A percentile compares a stretch with the other conserved stretches of the same genome.
These are phyloP conservation scores for Ophiostoma populinum DNA, from an alignment of 2,329 filamentous ascomycete species.

Conservation along the genomic window DNA sequence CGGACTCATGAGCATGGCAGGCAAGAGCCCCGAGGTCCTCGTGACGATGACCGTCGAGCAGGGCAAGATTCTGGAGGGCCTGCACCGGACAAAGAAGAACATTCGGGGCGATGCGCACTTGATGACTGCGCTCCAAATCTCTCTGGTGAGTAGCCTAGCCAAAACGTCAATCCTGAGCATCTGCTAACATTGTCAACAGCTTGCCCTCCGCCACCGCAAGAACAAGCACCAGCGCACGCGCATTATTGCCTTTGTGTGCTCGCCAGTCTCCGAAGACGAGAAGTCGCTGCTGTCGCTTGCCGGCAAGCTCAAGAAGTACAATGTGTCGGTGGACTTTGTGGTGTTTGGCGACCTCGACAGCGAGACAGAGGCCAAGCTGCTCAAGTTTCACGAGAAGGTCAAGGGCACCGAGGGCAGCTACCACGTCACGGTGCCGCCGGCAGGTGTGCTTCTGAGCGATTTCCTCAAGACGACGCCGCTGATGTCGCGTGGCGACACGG, in stretches of 20 bases:
- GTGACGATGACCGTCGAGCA: conserved; percentile 93
- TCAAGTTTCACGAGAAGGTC: conserved; percentile 83
- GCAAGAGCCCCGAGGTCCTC: conserved; percentile 90
- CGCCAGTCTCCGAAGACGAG: conserved; percentile 74
- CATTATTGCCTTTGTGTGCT: conserved; percentile 94
- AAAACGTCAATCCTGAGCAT: background rate
- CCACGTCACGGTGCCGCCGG: conserved; percentile 77
- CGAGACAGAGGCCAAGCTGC: conserved; percentile 76
- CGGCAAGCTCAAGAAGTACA: conserved; percentile 98
- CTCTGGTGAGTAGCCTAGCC: conserved; percentile 53
- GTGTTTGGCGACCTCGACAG: conserved; percentile 89
- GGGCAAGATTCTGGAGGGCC: conserved; percentile 81
- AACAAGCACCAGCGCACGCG: conserved; percentile 95
- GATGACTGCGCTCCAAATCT: conserved; percentile 87
- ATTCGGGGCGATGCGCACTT: conserved; percentile 80
- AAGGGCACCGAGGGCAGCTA: conserved; percentile 85
- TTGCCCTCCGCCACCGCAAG: conserved; percentile 92
- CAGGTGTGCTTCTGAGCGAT: conserved; percentile 82
- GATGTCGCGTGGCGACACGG: conserved; percentile 49
- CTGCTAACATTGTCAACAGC: conserved; percentile 35
- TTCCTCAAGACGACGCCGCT: conserved; percentile 82
- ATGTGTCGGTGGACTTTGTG: conserved; percentile 84
- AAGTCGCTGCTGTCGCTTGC: conserved; percentile 77
- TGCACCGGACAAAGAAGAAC: conserved; percentile 79
- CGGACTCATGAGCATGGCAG: conserved; percentile 97